Conservation (phyloP, 805 yeast species). For the Ogataea nonfermentans region DNA sequence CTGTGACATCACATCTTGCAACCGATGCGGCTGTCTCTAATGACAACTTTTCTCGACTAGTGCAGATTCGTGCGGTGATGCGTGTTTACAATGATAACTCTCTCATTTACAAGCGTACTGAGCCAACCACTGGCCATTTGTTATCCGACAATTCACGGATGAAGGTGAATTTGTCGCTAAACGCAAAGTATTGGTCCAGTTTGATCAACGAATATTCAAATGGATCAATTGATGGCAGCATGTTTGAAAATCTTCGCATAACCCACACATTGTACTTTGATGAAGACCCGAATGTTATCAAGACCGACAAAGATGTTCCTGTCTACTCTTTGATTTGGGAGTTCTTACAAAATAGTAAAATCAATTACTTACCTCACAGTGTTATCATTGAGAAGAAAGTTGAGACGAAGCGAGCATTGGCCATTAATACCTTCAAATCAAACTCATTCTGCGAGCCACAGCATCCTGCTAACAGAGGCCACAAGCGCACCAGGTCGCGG, state of each 20-base stretch:
- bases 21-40: slow-evolving; percentile 9
- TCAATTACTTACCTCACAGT: slow-evolving; percentile 27
- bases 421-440: slow-evolving; percentile 3
- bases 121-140: slow-evolving; percentile 32
- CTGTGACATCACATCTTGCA: slow-evolving; percentile 19
- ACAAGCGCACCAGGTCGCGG: slow-evolving; percentile 36
- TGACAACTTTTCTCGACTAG: slow-evolving; percentile 27
- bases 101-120: slow-evolving; percentile 25
- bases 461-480: slow-evolving; percentile 23
- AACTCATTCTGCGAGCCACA: slow-evolving; percentile 6
- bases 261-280: slow-evolving; percentile 31
- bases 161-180: slow-evolving; percentile 31
- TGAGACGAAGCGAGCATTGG: background rate
- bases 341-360: slow-evolving; percentile 21
- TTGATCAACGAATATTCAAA: slow-evolving; percentile 32
- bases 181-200: slow-evolving; percentile 34
- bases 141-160: slow-evolving; percentile 21
- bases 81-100: slow-evolving; percentile 24
- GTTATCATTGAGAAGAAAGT: slow-evolving; percentile 18
- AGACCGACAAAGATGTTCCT: slow-evolving; percentile 18
- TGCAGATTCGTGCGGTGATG: slow-evolving; percentile 30
- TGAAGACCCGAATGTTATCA: slow-evolving; percentile 27
- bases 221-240: slow-evolving; percentile 26
- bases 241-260: slow-evolving; percentile 26
- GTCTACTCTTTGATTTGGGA: slow-evolving; percentile 35